A percentile compares a stretch with the other conserved stretches of the same genome.
These are phyloP conservation scores for Saccharomycopsis malanga DNA, from an alignment of 805 yeast species.

Conservation along the genomic window DNA sequence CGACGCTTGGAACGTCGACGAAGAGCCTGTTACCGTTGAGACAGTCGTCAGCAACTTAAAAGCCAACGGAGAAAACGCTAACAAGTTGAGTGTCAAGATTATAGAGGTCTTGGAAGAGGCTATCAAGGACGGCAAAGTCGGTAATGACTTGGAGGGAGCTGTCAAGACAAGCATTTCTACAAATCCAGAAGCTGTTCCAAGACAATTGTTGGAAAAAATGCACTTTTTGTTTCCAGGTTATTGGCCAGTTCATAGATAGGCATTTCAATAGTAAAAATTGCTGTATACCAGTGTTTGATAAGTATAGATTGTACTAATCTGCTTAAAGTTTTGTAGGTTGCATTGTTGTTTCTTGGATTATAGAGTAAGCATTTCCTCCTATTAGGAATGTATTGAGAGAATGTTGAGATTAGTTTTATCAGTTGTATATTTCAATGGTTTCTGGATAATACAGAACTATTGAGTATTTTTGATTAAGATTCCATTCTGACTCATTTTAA, in stretches of 20 bases:
- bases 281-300: no score
- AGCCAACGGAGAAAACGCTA: constrained; percentile 85
- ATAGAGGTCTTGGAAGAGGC: constrained; percentile 61
- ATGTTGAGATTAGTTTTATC: no score
- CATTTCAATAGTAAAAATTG: no score
- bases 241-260: constrained; percentile 45
- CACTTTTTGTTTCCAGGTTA: constrained; percentile 87
- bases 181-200: constrained; percentile 60
- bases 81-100: constrained; percentile 61
- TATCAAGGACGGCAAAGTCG: constrained; percentile 53
- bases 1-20: constrained; percentile 96
- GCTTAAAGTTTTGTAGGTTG: no score
- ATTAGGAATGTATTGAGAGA: no score
- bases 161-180: constrained; percentile 83
- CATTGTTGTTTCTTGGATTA: no score
- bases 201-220: constrained; percentile 69
- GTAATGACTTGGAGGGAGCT: constrained; percentile 62
- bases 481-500: no score
- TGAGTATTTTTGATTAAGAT: no score
- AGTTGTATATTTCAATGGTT: no score
- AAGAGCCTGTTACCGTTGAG: constrained; percentile 97
- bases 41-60: constrained; percentile 85
- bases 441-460: no score
- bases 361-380: no score
- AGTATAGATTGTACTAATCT: no score